These are phyloP conservation scores for Ophiostoma perfectum DNA, from an alignment of 2,329 filamentous ascomycete genomes.

Conservation along the genomic window DNA sequence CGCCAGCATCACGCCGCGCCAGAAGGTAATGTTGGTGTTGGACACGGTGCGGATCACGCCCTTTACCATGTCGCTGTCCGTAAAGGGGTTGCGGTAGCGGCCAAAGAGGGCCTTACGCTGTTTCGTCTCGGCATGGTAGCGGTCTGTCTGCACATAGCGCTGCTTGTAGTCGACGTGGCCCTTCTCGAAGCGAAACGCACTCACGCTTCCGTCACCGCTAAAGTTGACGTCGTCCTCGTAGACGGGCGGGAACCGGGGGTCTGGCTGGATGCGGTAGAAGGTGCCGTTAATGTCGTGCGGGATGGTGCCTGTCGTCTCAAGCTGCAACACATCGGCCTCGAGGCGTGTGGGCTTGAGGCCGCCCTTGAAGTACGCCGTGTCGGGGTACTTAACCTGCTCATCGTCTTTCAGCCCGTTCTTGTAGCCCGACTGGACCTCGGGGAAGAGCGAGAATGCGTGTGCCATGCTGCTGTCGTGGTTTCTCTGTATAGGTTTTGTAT, in stretches of 20 bases:
- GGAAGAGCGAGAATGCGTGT: constrained; percentile 27
- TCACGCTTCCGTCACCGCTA: constrained; percentile 37
- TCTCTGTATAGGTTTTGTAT: not conserved
- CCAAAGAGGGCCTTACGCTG: constrained; percentile 44
- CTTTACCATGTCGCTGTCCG: constrained; percentile 50
- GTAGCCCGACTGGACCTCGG: constrained; percentile 27
- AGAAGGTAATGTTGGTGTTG: constrained; percentile 58
- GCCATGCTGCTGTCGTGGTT: constrained; percentile 23
- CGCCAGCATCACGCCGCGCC: constrained; percentile 50
- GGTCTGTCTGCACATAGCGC: constrained; percentile 40
- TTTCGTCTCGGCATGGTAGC: constrained; percentile 30
- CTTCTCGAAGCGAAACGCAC: constrained; percentile 37
- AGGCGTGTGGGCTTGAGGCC: constrained; percentile 26
- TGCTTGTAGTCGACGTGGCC: constrained; percentile 41
- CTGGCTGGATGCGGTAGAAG: constrained; percentile 48
- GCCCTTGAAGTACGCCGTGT: constrained; percentile 26
- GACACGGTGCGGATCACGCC: constrained; percentile 51
- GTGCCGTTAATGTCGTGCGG: constrained; percentile 43
- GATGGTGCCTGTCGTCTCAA: constrained; percentile 32
- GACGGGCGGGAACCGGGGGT: constrained; percentile 49
- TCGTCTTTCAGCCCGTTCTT: constrained; percentile 22
- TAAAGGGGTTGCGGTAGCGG: constrained; percentile 53
- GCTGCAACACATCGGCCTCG: constrained; percentile 28
- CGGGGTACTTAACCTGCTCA: constrained; percentile 26
- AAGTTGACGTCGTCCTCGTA: constrained; percentile 47